Evolutionary conservation across 768 basidiomycete species (phyloP).

Genomic region (Suillus clintonianus): DNA sequence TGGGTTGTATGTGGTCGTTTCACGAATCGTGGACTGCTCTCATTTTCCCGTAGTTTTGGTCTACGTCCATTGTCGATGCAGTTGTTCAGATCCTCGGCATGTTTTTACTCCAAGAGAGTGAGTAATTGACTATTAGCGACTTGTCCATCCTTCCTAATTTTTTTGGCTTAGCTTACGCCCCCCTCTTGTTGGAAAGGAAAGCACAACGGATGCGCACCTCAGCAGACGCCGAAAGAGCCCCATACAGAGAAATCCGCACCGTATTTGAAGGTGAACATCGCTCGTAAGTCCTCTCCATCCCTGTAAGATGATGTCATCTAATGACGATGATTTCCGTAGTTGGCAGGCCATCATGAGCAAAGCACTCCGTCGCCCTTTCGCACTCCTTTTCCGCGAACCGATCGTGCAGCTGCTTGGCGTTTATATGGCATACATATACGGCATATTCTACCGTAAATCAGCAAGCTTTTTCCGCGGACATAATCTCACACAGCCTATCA

Average conservation of each 20-base stretch:
- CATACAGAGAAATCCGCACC: constrained; percentile 43
- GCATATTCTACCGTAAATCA: constrained; percentile 53
- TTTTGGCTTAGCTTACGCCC: constrained; percentile 29
- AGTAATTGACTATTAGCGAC: constrained; percentile 18
- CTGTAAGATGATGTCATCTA: not conserved
- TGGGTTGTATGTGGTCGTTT: constrained; percentile 55
- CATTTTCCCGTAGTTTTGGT: constrained; percentile 53
- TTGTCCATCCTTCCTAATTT: constrained; percentile 12
- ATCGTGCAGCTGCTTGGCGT: constrained; percentile 66
- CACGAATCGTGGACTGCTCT: not conserved
- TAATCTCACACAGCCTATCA: constrained; percentile 23
- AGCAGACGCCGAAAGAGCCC: constrained; percentile 49
- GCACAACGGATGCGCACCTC: constrained; percentile 44
- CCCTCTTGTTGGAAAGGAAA: constrained; percentile 46
- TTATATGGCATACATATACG: constrained; percentile 74
- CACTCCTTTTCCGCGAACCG: constrained; percentile 57
- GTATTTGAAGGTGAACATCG: constrained; percentile 47
- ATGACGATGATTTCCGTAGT: constrained; percentile 28
- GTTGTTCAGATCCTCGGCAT: constrained; percentile 57
- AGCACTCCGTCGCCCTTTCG: constrained; percentile 69
- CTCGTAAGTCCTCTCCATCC: constrained; percentile 36
- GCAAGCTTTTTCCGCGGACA: not conserved
- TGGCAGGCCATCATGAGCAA: constrained; percentile 53
- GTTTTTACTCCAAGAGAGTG: constrained; percentile 65
- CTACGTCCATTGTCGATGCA: constrained; percentile 59